These are phyloP conservation scores for Arabidopsis hybrid DNA, from an alignment of 441 rosid species.

Conservation along the genomic window DNA sequence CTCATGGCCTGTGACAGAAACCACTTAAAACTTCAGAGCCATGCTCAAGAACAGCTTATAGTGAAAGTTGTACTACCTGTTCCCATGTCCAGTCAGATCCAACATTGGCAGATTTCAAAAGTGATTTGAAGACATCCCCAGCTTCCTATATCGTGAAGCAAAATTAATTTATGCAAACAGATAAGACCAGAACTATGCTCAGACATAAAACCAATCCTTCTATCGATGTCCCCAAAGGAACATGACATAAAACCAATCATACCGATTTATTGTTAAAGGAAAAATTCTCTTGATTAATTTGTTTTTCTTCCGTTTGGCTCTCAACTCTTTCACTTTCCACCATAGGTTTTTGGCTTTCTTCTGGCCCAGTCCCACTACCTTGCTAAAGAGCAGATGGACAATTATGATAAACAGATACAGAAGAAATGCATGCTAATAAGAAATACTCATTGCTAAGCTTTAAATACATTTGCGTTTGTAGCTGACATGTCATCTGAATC, in stretches of 20 bases:
- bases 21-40: constrained; percentile 43
- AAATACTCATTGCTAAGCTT: constrained; percentile 28
- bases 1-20: constrained; percentile 63
- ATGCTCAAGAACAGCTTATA: constrained; percentile 30
- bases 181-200: constrained; percentile 29
- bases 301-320: constrained; percentile 61
- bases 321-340: constrained; percentile 54
- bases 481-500: constrained; percentile 51
- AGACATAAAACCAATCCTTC: constrained; percentile 7
- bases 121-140: constrained; percentile 63
- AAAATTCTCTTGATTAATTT: constrained; percentile 57
- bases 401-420: constrained; percentile 27
- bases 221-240: not conserved
- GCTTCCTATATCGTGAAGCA: constrained; percentile 57
- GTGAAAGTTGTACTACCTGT: constrained; percentile 56
- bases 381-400: constrained; percentile 40
- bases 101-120: constrained; percentile 68
- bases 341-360: constrained; percentile 63
- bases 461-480: constrained; percentile 57
- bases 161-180: constrained; percentile 32
- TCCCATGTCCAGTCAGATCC: constrained; percentile 86
- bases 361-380: constrained; percentile 45
- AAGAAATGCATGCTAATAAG: constrained; percentile 25
- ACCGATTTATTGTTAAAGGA: constrained; percentile 74
- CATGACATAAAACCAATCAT: constrained; percentile 20